Evolutionary conservation across 768 basidiomycete genomes (phyloP), one percentile per base, ranked within the genome.

Genomic region (Boletus sp.): DNA sequence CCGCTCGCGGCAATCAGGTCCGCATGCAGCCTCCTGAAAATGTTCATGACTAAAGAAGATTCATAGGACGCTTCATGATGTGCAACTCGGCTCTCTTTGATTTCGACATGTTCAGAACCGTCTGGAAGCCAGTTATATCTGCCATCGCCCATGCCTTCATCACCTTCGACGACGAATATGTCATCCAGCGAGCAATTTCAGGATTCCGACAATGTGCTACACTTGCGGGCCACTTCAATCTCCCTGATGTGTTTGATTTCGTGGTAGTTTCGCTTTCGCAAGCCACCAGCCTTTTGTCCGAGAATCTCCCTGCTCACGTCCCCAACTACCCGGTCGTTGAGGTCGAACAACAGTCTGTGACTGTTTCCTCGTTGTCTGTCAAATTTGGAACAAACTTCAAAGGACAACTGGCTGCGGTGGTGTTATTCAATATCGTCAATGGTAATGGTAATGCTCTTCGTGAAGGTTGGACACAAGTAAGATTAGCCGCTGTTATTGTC

Each of bases 171-270:
- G 96, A 99, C 67, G 97, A 99, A 72, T 94, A 95, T 73, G 86
- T 96, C 62, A 94, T 97, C 46, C 93, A 99, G 71, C 85, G 89
- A 37, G 89, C 94, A 28, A 95, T 99, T 60, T 84, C 92, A 52
- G 96, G 96, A n/a, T 96, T 98, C 77, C 80, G 92, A 61, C 94
- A 98, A 75, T 97, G 94, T 67, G 96, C 97, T 1, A 93, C 92
- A 0, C 79, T 98, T 10, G 97, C 96, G 0, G 85, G 90, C 3
- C 86, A 85, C 59, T 98, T 97, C 75, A 79, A 82, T 46, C 80
- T 98, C 20, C 94, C 93, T 0, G 94, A 98, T 66, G 94, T 98
- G 11, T 98, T 98, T 69, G 97, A 99, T 71, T 96, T 90, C 61
- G 92, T 98, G 30, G 95, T 98, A 10, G 80, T 90, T 36, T 94